Percentiles rank a stretch among this genome's conserved stretches.
Conservation (phyloP, 805 yeast genomes). For the Candida chauliodis region DNA sequence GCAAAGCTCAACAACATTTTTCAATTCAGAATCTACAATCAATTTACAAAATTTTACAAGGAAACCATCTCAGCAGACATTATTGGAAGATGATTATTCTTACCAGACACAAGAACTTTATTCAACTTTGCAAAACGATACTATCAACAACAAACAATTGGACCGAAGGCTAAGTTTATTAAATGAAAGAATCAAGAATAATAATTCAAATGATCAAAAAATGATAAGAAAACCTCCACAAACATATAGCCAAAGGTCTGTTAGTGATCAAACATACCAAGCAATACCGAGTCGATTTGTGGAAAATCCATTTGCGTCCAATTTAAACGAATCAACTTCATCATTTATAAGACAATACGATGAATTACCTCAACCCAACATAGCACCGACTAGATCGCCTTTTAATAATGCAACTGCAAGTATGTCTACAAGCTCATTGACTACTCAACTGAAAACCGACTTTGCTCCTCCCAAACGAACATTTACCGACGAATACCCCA, state of each 20-base stretch:
- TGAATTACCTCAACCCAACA: not conserved
- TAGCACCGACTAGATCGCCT: not conserved
- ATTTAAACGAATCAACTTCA: slow-evolving; percentile 1
- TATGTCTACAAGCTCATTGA: not conserved
- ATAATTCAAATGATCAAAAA: not conserved
- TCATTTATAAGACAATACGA: slow-evolving; percentile 3
- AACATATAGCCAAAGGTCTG: slow-evolving; percentile 1
- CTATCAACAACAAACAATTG: not conserved
- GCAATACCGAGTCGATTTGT: not conserved
- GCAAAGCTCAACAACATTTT: not conserved
- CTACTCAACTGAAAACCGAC: not conserved
- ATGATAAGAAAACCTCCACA: slow-evolving; percentile 2
- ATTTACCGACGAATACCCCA: slow-evolving; percentile 4
- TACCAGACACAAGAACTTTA: slow-evolving; percentile 1
- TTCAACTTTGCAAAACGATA: slow-evolving; percentile 3
- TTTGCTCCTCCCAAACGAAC: not conserved
- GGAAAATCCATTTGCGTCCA: not conserved
- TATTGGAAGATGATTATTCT: not conserved
- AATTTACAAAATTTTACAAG: slow-evolving; percentile 1
- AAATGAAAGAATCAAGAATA: slow-evolving; percentile 3
- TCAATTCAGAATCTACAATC: slow-evolving; percentile 3
- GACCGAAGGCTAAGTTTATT: not conserved
- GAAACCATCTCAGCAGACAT: slow-evolving; percentile 1
- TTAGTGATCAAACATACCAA: not conserved
- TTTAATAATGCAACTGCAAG: not conserved